These are phyloP conservation scores for Acanthamoeba rhysodes DNA, from an alignment of 208 protist genomes.

Conservation along the genomic window DNA sequence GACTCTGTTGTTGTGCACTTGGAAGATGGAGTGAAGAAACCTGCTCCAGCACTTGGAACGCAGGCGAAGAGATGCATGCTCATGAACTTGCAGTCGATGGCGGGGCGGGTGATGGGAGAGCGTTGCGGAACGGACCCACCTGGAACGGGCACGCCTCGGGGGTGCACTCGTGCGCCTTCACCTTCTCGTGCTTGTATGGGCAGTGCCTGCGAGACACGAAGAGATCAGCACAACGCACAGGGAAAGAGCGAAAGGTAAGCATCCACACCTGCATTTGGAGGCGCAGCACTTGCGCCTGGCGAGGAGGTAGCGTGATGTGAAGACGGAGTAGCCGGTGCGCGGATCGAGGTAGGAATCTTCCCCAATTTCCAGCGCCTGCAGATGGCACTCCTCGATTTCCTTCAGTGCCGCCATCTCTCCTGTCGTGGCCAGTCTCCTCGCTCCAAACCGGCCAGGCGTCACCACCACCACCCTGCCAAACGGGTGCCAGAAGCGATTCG, in stretches of 20 bases:
- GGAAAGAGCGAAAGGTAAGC: no score
- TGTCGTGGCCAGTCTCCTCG: neutral
- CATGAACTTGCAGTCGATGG: neutral
- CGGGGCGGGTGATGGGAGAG: neutral
- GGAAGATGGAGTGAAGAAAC: neutral
- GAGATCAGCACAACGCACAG: neutral
- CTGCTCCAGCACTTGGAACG: neutral
- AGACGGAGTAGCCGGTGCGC: constrained; percentile 13
- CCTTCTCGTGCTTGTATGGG: constrained; percentile 40
- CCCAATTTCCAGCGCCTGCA: neutral
- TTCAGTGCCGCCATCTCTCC: neutral
- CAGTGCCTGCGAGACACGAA: neutral
- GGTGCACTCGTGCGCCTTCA: constrained; percentile 16
- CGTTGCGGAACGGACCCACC: neutral
- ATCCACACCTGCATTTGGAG: constrained; percentile 2
- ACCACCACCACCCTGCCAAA: neutral
- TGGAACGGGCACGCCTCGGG: constrained; percentile 7
- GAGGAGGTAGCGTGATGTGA: constrained; percentile 2
- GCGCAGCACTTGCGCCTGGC: constrained; percentile 5
- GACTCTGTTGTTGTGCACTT: no score
- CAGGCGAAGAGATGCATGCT: neutral
- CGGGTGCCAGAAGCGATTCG: neutral
- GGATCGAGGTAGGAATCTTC: constrained; percentile 1
- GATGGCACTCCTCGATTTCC: constrained; percentile 39
- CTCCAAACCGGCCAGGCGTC: no score